These are phyloP conservation scores for Ceratocystis variospora DNA, from an alignment of 2,329 filamentous ascomycete genomes.

Conservation along the genomic window DNA sequence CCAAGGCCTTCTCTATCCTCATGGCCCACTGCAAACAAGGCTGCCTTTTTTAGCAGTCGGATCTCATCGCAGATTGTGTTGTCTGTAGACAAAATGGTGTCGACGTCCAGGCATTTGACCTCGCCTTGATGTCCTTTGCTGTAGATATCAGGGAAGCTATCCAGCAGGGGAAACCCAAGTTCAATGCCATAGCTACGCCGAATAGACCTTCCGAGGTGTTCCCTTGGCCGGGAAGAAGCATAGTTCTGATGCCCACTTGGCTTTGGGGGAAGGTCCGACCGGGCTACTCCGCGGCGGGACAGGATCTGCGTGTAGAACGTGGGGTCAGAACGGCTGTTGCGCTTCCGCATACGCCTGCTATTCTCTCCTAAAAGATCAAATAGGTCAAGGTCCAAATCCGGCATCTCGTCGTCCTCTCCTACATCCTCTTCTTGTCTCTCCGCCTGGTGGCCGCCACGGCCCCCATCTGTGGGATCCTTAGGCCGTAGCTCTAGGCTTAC, in stretches of 20 bases:
- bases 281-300: conserved; percentile 10
- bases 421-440: conserved; percentile 16
- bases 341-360: background rate
- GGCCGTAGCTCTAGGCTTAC: background rate
- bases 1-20: conserved; percentile 76
- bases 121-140: conserved; percentile 23
- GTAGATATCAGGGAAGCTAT: conserved; percentile 74
- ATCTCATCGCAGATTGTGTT: conserved; percentile 57
- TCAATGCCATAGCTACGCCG: conserved; percentile 32
- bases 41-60: conserved; percentile 49
- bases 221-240: background rate
- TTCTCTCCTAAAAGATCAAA: conserved; percentile 16
- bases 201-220: conserved; percentile 11
- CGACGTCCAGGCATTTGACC: conserved; percentile 32
- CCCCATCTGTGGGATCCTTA: background rate
- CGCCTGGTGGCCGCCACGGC: background rate
- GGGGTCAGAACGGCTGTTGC: background rate
- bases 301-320: conserved; percentile 9
- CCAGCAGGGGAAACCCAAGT: conserved; percentile 60
- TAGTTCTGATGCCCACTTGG: background rate
- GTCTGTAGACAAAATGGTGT: conserved; percentile 56
- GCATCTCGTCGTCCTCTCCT: conserved; percentile 22
- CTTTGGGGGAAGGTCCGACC: background rate
- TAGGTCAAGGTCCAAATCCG: conserved; percentile 21
- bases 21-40: conserved; percentile 48